phyloP scores from a whole-genome alignment of 1,284 basidiomycete species.

The Malassezia slooffiae region DNA sequence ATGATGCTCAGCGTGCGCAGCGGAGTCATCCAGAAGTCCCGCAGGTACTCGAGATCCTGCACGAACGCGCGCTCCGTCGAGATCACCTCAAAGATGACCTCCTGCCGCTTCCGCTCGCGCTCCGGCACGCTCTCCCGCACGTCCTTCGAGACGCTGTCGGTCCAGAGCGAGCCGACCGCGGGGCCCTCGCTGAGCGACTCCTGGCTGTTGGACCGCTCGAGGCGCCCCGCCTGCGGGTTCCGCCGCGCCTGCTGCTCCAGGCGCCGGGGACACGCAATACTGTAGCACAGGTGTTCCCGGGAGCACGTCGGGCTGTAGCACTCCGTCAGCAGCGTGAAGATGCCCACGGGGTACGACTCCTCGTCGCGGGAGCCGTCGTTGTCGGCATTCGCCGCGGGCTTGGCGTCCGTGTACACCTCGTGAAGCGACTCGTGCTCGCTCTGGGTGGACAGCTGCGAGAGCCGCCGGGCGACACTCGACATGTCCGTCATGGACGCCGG shows the following conservation, averaged over 20 bases:
- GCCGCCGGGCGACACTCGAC: too few species aligned
- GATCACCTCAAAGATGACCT: slow-evolving; percentile 97
- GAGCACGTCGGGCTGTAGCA: slow-evolving; percentile 98
- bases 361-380: too few species aligned
- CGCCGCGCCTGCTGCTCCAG: slow-evolving; percentile 85
- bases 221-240: slow-evolving; percentile 75
- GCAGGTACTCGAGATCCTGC: slow-evolving; percentile 90
- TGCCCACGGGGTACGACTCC: slow-evolving; percentile 80
- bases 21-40: slow-evolving; percentile 82
- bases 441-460: too few species aligned
- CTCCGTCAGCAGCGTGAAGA: slow-evolving; percentile 90
- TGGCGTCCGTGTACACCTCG: too few species aligned
- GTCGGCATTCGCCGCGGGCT: too few species aligned
- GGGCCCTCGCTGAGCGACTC: slow-evolving; percentile 66
- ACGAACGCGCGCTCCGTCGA: slow-evolving; percentile 98
- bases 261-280: slow-evolving; percentile 85
- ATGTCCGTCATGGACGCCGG: too few species aligned
- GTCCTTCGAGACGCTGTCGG: slow-evolving; percentile 88
- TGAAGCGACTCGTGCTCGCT: too few species aligned
- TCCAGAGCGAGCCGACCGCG: slow-evolving; percentile 76
- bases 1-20: slow-evolving; percentile 65
- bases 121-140: slow-evolving; percentile 84
- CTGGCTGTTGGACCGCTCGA: slow-evolving; percentile 61
- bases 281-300: slow-evolving; percentile 82
- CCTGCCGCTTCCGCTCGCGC: slow-evolving; percentile 86